Evolutionary conservation across 23 red algal species (phyloP).

Genomic region (Chondrus crispus): DNA sequence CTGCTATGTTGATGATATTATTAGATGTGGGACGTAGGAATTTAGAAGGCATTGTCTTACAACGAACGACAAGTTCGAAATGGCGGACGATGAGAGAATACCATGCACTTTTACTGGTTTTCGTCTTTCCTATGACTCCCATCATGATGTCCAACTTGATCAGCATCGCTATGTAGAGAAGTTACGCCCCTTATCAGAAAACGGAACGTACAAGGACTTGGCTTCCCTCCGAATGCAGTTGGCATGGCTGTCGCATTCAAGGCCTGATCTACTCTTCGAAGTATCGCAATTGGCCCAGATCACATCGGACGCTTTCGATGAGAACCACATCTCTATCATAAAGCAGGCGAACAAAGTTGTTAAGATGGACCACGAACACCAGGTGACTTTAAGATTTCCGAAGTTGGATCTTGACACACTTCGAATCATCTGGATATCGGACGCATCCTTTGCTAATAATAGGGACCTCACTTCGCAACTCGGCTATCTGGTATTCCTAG

Average conservation of each 20-base stretch:
- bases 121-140: background rate
- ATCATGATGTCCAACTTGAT: background rate
- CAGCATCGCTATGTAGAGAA: background rate
- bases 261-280: background rate
- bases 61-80: background rate
- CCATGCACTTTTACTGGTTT: background rate
- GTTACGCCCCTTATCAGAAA: background rate
- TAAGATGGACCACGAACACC: background rate
- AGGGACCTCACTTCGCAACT: background rate
- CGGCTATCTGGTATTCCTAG: background rate
- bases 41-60: background rate
- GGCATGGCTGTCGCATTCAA: background rate
- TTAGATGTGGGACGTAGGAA: background rate
- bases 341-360: background rate
- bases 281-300: background rate
- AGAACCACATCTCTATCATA: background rate
- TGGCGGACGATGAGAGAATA: background rate
- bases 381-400: background rate
- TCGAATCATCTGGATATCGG: background rate
- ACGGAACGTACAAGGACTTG: background rate
- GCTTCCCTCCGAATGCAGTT: background rate
- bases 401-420: background rate
- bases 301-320: background rate
- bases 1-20: background rate
- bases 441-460: background rate